These are phyloP conservation scores for Parachlorella kessleri DNA, from an alignment of 139 green algal genomes.

Conservation along the genomic window DNA sequence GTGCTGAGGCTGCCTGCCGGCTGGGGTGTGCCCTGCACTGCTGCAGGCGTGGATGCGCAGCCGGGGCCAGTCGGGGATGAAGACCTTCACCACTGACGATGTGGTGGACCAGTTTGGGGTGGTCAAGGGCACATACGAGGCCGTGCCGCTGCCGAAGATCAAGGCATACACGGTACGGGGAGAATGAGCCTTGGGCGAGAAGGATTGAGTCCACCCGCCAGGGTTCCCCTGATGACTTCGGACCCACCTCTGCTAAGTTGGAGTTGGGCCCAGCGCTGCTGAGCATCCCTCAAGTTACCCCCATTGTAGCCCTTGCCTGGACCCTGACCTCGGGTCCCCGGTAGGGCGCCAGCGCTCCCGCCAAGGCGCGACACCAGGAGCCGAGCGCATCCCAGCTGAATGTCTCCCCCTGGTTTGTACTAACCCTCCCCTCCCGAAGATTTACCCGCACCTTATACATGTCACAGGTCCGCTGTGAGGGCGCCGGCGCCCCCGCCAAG, in stretches of 20 bases:
- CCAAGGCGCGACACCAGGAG: no score
- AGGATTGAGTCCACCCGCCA: constrained; percentile 20
- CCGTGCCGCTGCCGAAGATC: constrained; percentile 65
- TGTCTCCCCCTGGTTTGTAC: no score
- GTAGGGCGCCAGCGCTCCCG: no score
- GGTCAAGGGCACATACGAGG: constrained; percentile 70
- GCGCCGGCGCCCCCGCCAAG: constrained; percentile 34
- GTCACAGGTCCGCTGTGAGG: constrained; percentile 52
- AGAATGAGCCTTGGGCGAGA: constrained; percentile 40
- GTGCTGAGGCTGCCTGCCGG: no score
- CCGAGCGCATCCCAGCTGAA: no score
- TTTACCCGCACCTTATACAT: no score
- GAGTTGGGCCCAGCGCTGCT: constrained; percentile 87
- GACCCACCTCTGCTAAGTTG: constrained; percentile 60
- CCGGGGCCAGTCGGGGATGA: constrained; percentile 45
- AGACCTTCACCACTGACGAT: constrained; percentile 74
- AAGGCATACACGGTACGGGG: constrained; percentile 26
- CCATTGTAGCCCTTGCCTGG: no score
- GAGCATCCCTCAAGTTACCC: no score
- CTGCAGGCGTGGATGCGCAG: constrained; percentile 83
- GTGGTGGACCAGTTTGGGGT: constrained; percentile 74
- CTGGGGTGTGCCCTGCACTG: no score
- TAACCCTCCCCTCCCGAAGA: no score
- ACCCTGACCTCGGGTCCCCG: no score
- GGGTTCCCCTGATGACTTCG: constrained; percentile 46